Base-by-base conservation (phyloP, 2,329 filamentous ascomycete genomes). In the Aspergillus oerlinghausenensis region DNA sequence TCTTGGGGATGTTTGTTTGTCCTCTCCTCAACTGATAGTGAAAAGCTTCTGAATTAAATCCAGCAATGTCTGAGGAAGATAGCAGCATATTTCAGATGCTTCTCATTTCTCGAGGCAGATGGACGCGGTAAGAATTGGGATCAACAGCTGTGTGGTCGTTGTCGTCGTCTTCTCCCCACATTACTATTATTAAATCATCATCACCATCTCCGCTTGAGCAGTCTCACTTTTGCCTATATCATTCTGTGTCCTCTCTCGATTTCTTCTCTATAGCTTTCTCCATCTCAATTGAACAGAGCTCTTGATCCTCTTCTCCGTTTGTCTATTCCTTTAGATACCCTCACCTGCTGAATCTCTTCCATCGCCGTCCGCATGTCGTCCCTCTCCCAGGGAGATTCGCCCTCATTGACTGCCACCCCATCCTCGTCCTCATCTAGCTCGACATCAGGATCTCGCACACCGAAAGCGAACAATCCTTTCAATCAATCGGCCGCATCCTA, bases 401-500 rank as follows among this genome's bases (percentile, higher is more conserved):
- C 61, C 50, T 57, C 62, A 54, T 50, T 60, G 28, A 38, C 52
- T 51, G 54, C 57, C 29, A 43, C 56, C 50, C 54, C 54, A 40
- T 60, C 64, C 6, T 11, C 21, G 21, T 43, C 40, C 43, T 47
- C 43, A 21, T 47, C 43, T 14, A 47, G 43, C 10, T 47, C 43
- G 21, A 2, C 43, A 9, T 14, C 43, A 25, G 43, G 43, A 19
- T 43, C 40, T 19, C 40, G 40, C 40, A 21, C 40, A 21, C 40
- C 40, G 8, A 19, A 43, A 47, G 60, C 60, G 40, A 58, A 51
- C 48, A 52, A 69, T 42, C 66, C 71, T 28, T 55, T 63, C 53
- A 69, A 74, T 43, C 63, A 63, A 64, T 72, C 75, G 57, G 58
- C 77, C 47, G 71, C 74, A 53, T 77, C 76, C 55, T 81, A 80